Conservation (phyloP, 2,329 filamentous ascomycete genomes). For the Juglanconis sp. region DNA sequence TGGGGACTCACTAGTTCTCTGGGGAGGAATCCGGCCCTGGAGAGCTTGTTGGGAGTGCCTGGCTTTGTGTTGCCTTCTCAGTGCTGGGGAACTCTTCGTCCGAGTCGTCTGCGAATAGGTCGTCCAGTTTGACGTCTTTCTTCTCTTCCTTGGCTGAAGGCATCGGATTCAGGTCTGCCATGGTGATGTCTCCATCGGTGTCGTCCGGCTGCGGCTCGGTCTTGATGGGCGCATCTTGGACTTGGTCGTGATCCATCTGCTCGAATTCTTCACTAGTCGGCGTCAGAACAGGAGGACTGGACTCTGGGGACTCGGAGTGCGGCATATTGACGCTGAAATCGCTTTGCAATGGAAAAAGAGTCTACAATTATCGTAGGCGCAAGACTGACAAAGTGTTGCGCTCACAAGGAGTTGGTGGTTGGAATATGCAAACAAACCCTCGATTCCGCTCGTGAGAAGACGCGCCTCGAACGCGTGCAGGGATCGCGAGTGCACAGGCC, state of each 20-base stretch:
- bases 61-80: conserved; percentile 28
- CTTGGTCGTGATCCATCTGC: conserved; percentile 25
- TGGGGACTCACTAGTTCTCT: not conserved
- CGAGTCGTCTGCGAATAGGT: conserved; percentile 58
- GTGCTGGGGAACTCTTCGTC: conserved; percentile 61
- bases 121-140: conserved; percentile 53
- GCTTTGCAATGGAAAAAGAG: not conserved
- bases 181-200: conserved; percentile 37
- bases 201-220: conserved; percentile 26
- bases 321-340: conserved; percentile 34
- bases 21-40: conserved; percentile 40
- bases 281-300: conserved; percentile 20
- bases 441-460: not conserved
- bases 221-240: conserved; percentile 29
- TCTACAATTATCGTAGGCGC: not conserved
- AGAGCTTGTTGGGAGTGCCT: conserved; percentile 38
- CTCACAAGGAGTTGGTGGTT: not conserved
- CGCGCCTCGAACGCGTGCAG: conserved; percentile 3
- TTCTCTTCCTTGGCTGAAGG: conserved; percentile 28
- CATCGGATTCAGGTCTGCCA: conserved; percentile 33
- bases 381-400: not conserved
- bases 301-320: conserved; percentile 38
- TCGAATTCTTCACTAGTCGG: conserved; percentile 15
- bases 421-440: not conserved
- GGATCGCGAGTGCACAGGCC: conserved; percentile 9